Evolutionary conservation across 768 basidiomycete genomes (phyloP).

Genomic region (Coprinellus micaceus): DNA sequence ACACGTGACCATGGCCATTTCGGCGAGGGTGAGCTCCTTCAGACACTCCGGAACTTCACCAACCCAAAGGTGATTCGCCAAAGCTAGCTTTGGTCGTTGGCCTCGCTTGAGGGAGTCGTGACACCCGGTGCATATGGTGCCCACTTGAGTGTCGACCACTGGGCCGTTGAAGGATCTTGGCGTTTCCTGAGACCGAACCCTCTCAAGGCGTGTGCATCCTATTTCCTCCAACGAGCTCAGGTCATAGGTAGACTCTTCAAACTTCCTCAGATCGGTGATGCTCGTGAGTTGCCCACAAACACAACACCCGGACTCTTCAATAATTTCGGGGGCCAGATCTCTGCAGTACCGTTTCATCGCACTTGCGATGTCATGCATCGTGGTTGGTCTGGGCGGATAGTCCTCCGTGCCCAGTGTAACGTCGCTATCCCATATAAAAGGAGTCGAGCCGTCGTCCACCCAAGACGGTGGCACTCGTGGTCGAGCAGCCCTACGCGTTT

Average conservation of each 20-base stretch:
- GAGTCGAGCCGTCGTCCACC: neutral
- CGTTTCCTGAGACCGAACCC: neutral
- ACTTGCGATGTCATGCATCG: neutral
- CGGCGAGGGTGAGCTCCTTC: neutral
- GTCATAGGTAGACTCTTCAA: conserved; percentile 2
- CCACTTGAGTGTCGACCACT: neutral
- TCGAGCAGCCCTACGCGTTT: too few relatives aligned
- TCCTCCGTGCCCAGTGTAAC: neutral
- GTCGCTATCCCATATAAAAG: neutral
- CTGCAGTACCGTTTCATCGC: conserved; percentile 7
- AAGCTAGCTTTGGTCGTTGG: neutral
- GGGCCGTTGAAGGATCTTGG: neutral
- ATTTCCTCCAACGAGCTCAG: neutral
- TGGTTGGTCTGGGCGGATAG: neutral
- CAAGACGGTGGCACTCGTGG: neutral
- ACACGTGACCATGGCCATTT: neutral
- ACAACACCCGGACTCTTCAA: conserved; percentile 23
- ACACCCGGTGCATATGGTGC: neutral
- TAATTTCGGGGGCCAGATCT: neutral
- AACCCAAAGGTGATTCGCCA: conserved; percentile 5
- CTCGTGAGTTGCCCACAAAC: conserved; percentile 19
- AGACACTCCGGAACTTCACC: neutral
- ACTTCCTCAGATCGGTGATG: conserved; percentile 13
- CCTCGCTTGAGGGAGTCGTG: neutral
- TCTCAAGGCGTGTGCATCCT: neutral